Evolutionary conservation across 2,329 filamentous ascomycete genomes (phyloP), one percentile per base, ranked within the genome.

Genomic region (Alternaria sp.): DNA sequence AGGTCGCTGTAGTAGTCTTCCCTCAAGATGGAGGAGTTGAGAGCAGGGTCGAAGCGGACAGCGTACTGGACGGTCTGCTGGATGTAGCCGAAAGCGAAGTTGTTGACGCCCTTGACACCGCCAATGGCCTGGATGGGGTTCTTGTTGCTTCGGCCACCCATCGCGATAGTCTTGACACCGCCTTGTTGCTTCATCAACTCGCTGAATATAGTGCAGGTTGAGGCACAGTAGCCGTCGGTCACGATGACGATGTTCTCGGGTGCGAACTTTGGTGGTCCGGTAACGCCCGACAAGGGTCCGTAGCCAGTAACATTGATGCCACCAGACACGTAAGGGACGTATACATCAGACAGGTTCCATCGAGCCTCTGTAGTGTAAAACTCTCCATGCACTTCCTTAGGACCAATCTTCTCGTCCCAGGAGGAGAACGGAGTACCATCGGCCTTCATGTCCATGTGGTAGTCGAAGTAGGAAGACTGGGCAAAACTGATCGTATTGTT

Each of bases 201-300:
- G 11, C 83, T 82, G 64, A 88, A 87, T 5, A 88, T 79, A 4
- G 85, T 84, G 77, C 87, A 89, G 3, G 86, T 86, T 1, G 86
- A 88, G 21, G 84, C 84, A 73, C 87, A 89, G 68, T 85, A 83
- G 32, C 87, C 87, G 69, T 89, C 87, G 55, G 85, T 84, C n/a
- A 89, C 75, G 25, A 88, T 71, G 52, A 88, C 81, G 28, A 81
- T 79, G 66, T 81, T 77, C 46, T 88, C 85, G 4, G 87, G 77
- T 10, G 81, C 80, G 73, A 90, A 90, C 5, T 85, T 87, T 54
- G 81, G 63, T 57, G 65, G 19, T 66, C 77, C 69, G 6, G 80
- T 81, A 83, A 72, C 88, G 49, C 84, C 82, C 61, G 76, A 65
- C 21, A 75, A 73, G 12, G 67, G 63, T 10, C 73, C 76, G 46